These are phyloP conservation scores for Escallonia rubra DNA, from an alignment of 129 eudicot genomes.

Conservation along the genomic window DNA sequence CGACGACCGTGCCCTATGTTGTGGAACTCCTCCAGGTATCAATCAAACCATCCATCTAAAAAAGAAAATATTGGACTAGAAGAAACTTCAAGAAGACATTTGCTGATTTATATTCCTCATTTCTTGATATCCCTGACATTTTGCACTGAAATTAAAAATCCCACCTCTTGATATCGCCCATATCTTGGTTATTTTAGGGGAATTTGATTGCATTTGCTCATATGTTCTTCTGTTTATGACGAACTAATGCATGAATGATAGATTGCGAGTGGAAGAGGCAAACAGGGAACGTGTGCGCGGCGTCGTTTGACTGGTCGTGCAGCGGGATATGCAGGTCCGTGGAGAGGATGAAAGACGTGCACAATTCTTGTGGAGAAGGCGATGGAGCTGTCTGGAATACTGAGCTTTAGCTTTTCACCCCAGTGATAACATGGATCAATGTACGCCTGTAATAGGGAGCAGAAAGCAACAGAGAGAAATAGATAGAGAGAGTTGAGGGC, in stretches of 20 bases:
- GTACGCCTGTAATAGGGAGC: too few relatives aligned
- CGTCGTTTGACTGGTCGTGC: constrained; percentile 69
- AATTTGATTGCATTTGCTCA: neutral
- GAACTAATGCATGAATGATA: neutral
- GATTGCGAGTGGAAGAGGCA: constrained; percentile 64
- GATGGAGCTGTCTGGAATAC: constrained; percentile 61
- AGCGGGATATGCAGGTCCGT: constrained; percentile 77
- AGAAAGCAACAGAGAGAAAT: too few relatives aligned
- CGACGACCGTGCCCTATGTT: constrained; percentile 61
- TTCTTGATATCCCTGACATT: too few relatives aligned
- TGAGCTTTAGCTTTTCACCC: constrained; percentile 22
- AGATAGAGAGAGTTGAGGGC: too few relatives aligned
- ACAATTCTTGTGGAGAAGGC: constrained; percentile 64
- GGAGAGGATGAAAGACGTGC: constrained; percentile 58
- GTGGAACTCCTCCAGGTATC: constrained; percentile 57
- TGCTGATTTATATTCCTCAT: too few relatives aligned
- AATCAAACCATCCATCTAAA: too few relatives aligned
- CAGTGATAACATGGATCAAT: neutral
- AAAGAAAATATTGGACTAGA: too few relatives aligned
- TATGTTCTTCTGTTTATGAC: neutral
- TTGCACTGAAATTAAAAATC: too few relatives aligned
- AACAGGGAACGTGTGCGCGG: constrained; percentile 56
- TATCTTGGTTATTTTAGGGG: too few relatives aligned
- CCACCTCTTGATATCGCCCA: too few relatives aligned
- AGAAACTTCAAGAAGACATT: too few relatives aligned